Evolutionary conservation across 106 monocot species (phyloP).

Genomic region (Phalaenopsis equestris): DNA sequence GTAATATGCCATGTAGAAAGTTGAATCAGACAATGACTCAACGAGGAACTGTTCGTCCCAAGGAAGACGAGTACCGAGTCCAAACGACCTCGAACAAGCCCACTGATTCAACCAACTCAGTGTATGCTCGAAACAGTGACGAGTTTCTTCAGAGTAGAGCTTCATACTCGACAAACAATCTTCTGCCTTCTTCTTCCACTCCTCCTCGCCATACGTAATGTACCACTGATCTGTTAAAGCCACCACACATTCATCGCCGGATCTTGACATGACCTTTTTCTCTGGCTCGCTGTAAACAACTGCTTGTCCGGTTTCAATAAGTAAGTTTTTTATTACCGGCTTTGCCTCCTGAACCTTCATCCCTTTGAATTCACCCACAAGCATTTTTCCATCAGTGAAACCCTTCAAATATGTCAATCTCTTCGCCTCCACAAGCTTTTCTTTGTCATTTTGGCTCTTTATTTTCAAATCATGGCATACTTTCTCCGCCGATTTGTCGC

Average conservation of each 20-base stretch:
- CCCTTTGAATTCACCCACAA: constrained; percentile 74
- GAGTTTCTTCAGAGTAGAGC: constrained; percentile 55
- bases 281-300: constrained; percentile 93
- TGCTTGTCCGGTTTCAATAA: constrained; percentile 55
- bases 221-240: constrained; percentile 96
- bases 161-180: constrained; percentile 71
- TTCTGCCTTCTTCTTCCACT: constrained; percentile 65
- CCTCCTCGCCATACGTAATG: constrained; percentile 78
- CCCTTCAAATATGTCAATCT: constrained; percentile 84
- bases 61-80: constrained; percentile 85
- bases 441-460: constrained; percentile 90
- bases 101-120: constrained; percentile 93
- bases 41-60: constrained; percentile 94
- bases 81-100: constrained; percentile 97
- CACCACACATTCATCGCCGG: constrained; percentile 90
- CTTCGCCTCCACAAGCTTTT: constrained; percentile 90
- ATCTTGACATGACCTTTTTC: constrained; percentile 81
- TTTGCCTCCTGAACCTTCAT: constrained; percentile 82
- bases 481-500: constrained; percentile 79
- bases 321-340: constrained; percentile 51
- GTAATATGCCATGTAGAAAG: constrained; percentile 92
- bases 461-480: constrained; percentile 79
- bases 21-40: constrained; percentile 93
- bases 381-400: constrained; percentile 87
- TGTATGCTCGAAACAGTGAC: constrained; percentile 81